These are phyloP conservation scores for Phoenix dactylifera DNA, from an alignment of 176 grass and related monocot species.

Conservation along the genomic window DNA sequence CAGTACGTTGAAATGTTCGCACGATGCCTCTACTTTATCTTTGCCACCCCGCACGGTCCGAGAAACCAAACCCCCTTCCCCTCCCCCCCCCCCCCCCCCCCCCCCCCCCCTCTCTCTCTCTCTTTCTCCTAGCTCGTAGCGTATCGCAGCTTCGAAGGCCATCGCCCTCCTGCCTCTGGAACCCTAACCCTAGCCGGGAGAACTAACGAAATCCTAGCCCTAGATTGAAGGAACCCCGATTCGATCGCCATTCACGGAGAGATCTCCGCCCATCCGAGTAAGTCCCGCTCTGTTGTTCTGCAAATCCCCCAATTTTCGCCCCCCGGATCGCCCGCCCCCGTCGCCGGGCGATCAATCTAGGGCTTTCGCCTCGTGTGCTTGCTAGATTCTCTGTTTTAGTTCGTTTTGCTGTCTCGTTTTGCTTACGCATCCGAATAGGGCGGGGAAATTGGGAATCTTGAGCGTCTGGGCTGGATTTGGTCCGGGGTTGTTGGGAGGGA, in stretches of 20 bases:
- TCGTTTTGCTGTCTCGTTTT: too few species aligned
- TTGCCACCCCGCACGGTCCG: too few species aligned
- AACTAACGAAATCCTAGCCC: constrained; percentile 10
- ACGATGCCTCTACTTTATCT: constrained; percentile 23
- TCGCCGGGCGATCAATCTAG: too few species aligned
- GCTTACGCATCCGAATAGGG: too few species aligned
- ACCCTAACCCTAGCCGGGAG: not conserved
- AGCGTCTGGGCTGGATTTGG: too few species aligned
- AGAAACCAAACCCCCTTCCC: too few species aligned
- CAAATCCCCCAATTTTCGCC: not conserved
- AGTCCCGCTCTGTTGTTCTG: not conserved
- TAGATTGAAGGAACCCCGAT: constrained; percentile 1
- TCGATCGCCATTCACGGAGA: constrained; percentile 2
- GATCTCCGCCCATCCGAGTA: not conserved
- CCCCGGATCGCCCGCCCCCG: too few species aligned
- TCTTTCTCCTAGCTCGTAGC: constrained; percentile 16
- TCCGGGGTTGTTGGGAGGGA: too few species aligned
- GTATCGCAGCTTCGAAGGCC: constrained; percentile 33
- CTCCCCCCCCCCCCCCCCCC: constrained; percentile 11
- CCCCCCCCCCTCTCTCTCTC: constrained; percentile 26
- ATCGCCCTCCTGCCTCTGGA: not conserved
- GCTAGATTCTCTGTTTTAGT: not conserved
- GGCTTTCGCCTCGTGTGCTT: not conserved
- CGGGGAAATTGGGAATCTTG: too few species aligned
- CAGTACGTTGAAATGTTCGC: constrained; percentile 61